Conservation (phyloP, 306 rosid species). For the Senna siamea region DNA sequence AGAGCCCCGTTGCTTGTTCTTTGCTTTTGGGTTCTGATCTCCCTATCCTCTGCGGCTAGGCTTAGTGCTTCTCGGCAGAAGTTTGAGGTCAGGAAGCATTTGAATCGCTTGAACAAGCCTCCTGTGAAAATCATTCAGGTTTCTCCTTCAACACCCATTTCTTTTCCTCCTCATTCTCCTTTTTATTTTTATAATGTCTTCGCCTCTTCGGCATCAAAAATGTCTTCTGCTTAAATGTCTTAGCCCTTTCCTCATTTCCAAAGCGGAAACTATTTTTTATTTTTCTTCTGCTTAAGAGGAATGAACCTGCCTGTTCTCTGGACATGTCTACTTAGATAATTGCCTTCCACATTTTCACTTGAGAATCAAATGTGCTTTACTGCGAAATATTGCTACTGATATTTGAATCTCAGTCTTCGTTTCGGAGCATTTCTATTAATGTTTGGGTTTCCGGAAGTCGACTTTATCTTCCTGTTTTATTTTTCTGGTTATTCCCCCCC, state of each 20-base stretch:
- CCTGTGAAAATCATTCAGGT: constrained; percentile 85
- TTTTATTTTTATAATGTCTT: too few relatives aligned
- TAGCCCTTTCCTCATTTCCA: too few relatives aligned
- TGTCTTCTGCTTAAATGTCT: too few relatives aligned
- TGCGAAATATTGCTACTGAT: constrained; percentile 3
- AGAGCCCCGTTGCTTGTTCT: constrained; percentile 40
- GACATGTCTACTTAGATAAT: background rate
- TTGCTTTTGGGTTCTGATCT: constrained; percentile 55
- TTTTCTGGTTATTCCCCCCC: background rate
- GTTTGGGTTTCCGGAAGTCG: constrained; percentile 21
- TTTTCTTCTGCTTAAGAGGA: constrained; percentile 1
- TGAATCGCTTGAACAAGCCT: constrained; percentile 86
- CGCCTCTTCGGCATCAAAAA: too few relatives aligned
- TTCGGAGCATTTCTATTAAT: constrained; percentile 28
- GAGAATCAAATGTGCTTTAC: constrained; percentile 20
- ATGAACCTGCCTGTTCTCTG: background rate
- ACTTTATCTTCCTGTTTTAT: background rate
- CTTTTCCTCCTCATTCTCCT: too few relatives aligned
- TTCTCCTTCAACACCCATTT: background rate
- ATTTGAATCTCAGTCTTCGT: background rate
- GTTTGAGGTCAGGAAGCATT: constrained; percentile 79
- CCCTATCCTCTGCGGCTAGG: constrained; percentile 69
- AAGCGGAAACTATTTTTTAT: too few relatives aligned
- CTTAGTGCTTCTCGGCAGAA: constrained; percentile 67
- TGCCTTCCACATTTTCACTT: constrained; percentile 12